A percentile compares a stretch with the other conserved stretches of the same genome.
Conservation (phyloP, 306 rosid genomes). For the Vigna nakashimae region DNA sequence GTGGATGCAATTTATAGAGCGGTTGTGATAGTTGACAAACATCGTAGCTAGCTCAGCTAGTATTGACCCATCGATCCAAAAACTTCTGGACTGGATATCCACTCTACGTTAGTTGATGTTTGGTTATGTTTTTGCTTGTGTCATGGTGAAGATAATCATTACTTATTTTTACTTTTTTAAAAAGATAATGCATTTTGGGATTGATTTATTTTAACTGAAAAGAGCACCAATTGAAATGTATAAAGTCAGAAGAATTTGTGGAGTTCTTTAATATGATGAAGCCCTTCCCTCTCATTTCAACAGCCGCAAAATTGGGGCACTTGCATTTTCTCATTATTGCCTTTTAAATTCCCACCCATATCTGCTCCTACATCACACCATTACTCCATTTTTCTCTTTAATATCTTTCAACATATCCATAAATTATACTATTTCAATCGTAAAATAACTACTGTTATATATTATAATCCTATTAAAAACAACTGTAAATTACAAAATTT, state of each 20-base stretch:
- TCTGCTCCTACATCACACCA: background rate
- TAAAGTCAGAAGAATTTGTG: slow-evolving; percentile 36
- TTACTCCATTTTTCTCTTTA: no score
- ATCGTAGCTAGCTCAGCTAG: background rate
- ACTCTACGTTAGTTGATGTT: slow-evolving; percentile 37
- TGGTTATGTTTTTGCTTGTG: slow-evolving; percentile 32
- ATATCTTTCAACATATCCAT: no score
- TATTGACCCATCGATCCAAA: background rate
- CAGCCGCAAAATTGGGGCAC: slow-evolving; percentile 15
- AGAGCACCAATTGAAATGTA: no score
- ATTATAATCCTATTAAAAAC: no score
- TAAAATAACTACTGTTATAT: no score
- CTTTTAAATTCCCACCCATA: slow-evolving; percentile 5
- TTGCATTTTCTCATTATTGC: background rate
- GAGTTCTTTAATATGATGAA: slow-evolving; percentile 21
- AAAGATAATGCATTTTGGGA: background rate
- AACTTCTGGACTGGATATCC: no score
- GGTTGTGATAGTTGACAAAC: slow-evolving; percentile 1
- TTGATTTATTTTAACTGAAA: background rate
- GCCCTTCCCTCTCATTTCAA: background rate
- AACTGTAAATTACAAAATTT: no score
- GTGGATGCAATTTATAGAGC: background rate
- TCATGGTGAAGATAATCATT: background rate
- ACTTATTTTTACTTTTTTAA: background rate
- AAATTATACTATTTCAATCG: no score